Evolutionary conservation across 2,329 filamentous ascomycete genomes (phyloP).

Genomic region (Bisporella sp.): DNA sequence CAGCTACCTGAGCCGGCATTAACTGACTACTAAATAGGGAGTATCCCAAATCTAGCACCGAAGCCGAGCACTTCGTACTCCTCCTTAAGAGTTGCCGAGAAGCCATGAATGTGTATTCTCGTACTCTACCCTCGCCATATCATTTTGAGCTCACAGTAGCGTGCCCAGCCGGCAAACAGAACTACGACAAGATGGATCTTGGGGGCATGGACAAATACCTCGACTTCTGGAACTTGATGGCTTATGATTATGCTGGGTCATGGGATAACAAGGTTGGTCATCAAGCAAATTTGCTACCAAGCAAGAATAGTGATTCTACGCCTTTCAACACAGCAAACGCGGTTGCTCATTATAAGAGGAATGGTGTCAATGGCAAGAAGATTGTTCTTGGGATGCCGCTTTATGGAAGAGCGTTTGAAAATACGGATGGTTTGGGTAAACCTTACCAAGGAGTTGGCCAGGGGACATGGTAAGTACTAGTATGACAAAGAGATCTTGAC

Average conservation of each 20-base stretch:
- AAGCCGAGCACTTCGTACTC: constrained; percentile 53
- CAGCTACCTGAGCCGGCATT: neutral
- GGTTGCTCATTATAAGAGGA: constrained; percentile 59
- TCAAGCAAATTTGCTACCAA: constrained; percentile 70
- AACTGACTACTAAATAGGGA: constrained; percentile 52
- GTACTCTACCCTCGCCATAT: constrained; percentile 29
- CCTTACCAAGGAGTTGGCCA: constrained; percentile 66
- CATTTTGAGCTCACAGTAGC: constrained; percentile 61
- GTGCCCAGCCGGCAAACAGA: constrained; percentile 53
- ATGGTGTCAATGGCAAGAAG: constrained; percentile 61
- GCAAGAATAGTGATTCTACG: constrained; percentile 52
- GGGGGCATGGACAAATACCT: constrained; percentile 56
- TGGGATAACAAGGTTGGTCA: constrained; percentile 72
- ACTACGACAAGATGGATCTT: constrained; percentile 58
- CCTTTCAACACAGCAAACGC: constrained; percentile 73
- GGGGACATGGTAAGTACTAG: constrained; percentile 54
- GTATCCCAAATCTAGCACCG: constrained; percentile 47
- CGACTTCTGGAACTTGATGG: constrained; percentile 80
- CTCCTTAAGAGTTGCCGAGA: constrained; percentile 48
- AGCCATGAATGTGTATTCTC: constrained; percentile 51
- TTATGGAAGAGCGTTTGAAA: constrained; percentile 79
- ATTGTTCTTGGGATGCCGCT: constrained; percentile 88
- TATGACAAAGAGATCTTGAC: too few relatives aligned
- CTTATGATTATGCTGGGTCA: constrained; percentile 79
- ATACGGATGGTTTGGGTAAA: constrained; percentile 67